Evolutionary conservation across 352 stramenopile genomes (phyloP).

Genomic region (Phytophthora cryptogea): DNA sequence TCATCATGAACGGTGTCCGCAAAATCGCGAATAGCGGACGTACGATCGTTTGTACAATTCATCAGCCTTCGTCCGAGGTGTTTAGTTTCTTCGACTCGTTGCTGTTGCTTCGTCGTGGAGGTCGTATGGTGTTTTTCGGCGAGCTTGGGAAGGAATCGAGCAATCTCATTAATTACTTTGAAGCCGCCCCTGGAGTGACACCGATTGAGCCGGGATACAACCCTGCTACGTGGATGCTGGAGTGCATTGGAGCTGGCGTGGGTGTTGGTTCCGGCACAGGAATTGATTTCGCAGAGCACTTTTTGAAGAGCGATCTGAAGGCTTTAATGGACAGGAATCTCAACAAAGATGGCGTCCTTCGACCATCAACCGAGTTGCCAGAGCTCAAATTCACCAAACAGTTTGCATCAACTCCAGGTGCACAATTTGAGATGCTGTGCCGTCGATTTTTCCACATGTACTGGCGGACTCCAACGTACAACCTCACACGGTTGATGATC

Average conservation of each 20-base stretch:
- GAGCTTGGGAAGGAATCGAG: constrained; percentile 48
- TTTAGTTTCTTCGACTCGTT: constrained; percentile 90
- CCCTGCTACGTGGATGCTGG: constrained; percentile 91
- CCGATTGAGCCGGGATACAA: constrained; percentile 87
- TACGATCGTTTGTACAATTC: constrained; percentile 92
- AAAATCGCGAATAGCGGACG: constrained; percentile 79
- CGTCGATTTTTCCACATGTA: constrained; percentile 76
- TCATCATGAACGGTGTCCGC: constrained; percentile 88
- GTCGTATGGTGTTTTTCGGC: constrained; percentile 59
- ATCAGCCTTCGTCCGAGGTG: constrained; percentile 89
- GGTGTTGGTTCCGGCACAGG: constrained; percentile 8
- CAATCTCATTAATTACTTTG: constrained; percentile 63
- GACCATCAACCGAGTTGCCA: constrained; percentile 32
- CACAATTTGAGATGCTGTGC: constrained; percentile 52
- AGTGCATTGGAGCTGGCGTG: constrained; percentile 68
- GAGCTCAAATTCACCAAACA: constrained; percentile 50
- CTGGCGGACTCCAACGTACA: constrained; percentile 88
- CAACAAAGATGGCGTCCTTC: constrained; percentile 46
- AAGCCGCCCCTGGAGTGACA: constrained; percentile 37
- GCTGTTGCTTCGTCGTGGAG: constrained; percentile 72
- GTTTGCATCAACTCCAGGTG: constrained; percentile 27
- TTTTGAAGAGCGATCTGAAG: constrained; percentile 40
- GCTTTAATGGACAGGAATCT: constrained; percentile 46
- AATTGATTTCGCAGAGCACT: constrained; percentile 50
- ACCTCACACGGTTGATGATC: constrained; percentile 75